These are phyloP conservation scores for Trichoderma breve DNA, from an alignment of 2,329 filamentous ascomycete species.

Conservation along the genomic window DNA sequence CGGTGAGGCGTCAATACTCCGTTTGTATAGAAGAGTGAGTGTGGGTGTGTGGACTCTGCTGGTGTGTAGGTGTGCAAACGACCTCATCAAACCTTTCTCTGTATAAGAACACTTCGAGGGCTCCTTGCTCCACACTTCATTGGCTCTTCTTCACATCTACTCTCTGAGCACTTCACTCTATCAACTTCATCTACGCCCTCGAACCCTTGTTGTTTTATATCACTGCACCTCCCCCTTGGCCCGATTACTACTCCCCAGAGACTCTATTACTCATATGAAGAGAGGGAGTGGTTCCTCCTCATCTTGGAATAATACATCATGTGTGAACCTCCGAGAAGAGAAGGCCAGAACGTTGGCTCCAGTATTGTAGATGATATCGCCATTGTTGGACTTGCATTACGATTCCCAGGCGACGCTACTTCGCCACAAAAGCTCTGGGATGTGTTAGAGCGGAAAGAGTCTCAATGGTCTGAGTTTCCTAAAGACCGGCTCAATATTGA, in stretches of 20 bases:
- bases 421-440: constrained; percentile 48
- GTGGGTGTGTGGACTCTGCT: neutral
- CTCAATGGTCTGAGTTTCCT: constrained; percentile 51
- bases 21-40: neutral
- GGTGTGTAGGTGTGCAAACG: neutral
- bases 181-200: neutral
- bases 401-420: constrained; percentile 50
- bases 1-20: neutral
- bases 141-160: neutral
- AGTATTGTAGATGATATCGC: constrained; percentile 45
- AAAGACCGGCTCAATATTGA: constrained; percentile 49
- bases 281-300: neutral
- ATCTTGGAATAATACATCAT: neutral
- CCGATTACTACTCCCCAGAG: neutral
- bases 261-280: neutral
- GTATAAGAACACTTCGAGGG: neutral
- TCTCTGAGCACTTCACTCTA: neutral
- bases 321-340: neutral
- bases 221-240: neutral
- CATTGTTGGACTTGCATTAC: constrained; percentile 50
- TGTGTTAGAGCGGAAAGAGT: constrained; percentile 43
- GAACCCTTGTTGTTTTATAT: neutral
- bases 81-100: neutral
- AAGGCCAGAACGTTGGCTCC: neutral
- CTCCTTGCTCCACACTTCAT: neutral